Conservation (phyloP, 1,284 basidiomycete genomes). For the Termitomyces sp. region DNA sequence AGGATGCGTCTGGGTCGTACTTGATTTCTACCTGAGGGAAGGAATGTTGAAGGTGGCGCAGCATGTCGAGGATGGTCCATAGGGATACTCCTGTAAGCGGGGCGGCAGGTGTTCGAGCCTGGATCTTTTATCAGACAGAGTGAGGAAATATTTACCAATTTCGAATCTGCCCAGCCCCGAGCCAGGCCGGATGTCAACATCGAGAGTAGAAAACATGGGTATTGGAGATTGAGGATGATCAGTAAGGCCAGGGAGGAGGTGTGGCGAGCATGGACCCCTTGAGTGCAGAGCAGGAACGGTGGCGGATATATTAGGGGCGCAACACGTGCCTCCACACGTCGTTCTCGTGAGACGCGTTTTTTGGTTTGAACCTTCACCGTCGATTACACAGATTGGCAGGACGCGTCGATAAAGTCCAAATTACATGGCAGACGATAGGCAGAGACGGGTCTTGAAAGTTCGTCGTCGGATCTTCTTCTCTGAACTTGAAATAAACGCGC, state of each 20-base stretch:
- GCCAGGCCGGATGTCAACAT: constrained; percentile 77
- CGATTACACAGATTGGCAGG: background rate
- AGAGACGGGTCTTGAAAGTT: constrained; percentile 65
- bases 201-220: constrained; percentile 59
- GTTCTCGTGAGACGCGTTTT: constrained; percentile 1
- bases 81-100: constrained; percentile 61
- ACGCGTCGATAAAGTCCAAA: background rate
- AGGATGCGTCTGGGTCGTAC: constrained; percentile 72
- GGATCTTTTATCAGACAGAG: background rate
- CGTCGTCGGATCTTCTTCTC: constrained; percentile 5
- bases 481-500: background rate
- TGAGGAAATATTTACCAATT: constrained; percentile 45
- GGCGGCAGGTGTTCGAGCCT: background rate
- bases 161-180: constrained; percentile 73
- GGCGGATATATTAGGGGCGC: constrained; percentile 9
- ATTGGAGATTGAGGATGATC: background rate
- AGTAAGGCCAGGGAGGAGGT: background rate
- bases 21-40: constrained; percentile 83
- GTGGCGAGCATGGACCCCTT: constrained; percentile 1
- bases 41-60: constrained; percentile 55
- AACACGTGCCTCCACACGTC: constrained; percentile 2
- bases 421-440: constrained; percentile 42
- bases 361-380: background rate
- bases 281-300: background rate
- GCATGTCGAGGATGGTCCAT: constrained; percentile 73